These are phyloP conservation scores for Desmodesmus armatus DNA, from an alignment of 139 green algal species.

Conservation along the genomic window DNA sequence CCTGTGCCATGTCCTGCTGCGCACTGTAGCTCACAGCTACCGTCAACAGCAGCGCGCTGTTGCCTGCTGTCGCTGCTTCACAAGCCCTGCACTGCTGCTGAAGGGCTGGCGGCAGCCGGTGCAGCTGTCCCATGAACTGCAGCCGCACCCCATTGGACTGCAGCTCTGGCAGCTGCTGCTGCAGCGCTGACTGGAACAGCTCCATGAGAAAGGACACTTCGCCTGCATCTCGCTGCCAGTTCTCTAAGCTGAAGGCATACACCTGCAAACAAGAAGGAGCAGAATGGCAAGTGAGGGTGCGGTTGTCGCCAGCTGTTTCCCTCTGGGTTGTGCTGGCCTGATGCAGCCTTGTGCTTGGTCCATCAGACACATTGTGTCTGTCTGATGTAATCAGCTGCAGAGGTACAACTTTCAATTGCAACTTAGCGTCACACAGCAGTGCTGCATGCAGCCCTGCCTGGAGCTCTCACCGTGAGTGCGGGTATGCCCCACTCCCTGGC, in stretches of 20 bases:
- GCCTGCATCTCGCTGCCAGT: slow-evolving; percentile 69
- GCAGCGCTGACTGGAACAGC: slow-evolving; percentile 66
- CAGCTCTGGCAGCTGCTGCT: slow-evolving; percentile 56
- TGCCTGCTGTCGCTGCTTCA: slow-evolving; percentile 42
- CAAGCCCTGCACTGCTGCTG: slow-evolving; percentile 46
- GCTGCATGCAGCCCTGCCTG: background rate
- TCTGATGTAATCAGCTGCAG: too few species aligned
- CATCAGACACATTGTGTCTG: too few species aligned
- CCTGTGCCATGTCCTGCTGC: slow-evolving; percentile 75
- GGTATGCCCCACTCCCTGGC: slow-evolving; percentile 61
- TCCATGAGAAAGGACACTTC: slow-evolving; percentile 80
- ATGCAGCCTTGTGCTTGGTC: too few species aligned
- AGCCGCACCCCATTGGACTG: slow-evolving; percentile 60
- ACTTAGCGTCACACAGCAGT: too few species aligned
- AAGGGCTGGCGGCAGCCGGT: slow-evolving; percentile 59
- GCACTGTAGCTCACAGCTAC: slow-evolving; percentile 71
- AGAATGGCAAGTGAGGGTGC: too few species aligned
- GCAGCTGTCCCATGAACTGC: slow-evolving; percentile 70
- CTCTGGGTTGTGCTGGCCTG: too few species aligned
- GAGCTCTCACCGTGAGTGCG: slow-evolving; percentile 76
- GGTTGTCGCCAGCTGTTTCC: too few species aligned
- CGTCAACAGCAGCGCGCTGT: slow-evolving; percentile 56
- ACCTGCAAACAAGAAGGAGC: too few species aligned
- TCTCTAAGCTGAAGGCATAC: slow-evolving; percentile 80
- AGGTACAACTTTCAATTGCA: too few species aligned